Percentiles rank a stretch among this genome's conserved stretches.
Conservation (phyloP, 1,284 basidiomycete species). For the Ustanciosporium gigantosporum region DNA sequence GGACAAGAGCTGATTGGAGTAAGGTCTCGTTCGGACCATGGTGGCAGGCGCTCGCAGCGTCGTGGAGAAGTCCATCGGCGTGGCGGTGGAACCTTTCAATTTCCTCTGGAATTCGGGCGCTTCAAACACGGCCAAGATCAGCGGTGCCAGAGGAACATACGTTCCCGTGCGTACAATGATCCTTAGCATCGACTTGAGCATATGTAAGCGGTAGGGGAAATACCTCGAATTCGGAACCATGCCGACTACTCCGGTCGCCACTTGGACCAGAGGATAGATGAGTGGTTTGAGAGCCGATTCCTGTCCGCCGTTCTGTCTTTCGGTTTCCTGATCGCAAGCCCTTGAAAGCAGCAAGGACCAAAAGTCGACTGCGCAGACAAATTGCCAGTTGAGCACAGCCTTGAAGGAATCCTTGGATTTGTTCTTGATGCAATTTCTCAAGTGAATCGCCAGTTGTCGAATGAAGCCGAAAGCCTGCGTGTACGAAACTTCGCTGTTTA, state of each 20-base stretch:
- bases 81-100: conserved; percentile 83
- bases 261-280: conserved; percentile 93
- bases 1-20: conserved; percentile 80
- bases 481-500: conserved; percentile 72
- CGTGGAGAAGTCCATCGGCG: conserved; percentile 85
- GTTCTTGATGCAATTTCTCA: conserved; percentile 86
- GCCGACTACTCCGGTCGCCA: conserved; percentile 89
- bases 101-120: conserved; percentile 75
- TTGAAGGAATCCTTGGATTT: conserved; percentile 65
- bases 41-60: conserved; percentile 84
- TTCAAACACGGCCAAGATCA: conserved; percentile 82
- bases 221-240: conserved; percentile 80
- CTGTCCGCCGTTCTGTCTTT: conserved; percentile 33
- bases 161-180: conserved; percentile 77
- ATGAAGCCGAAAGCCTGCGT: conserved; percentile 97
- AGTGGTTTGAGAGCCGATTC: conserved; percentile 82
- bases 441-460: conserved; percentile 88
- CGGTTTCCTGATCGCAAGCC: conserved; percentile 44
- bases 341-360: conserved; percentile 75
- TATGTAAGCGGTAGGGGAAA: conserved; percentile 78
- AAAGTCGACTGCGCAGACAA: conserved; percentile 91
- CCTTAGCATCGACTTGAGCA: conserved; percentile 73
- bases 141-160: conserved; percentile 86
- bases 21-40: conserved; percentile 85
- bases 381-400: conserved; percentile 82